phyloP scores from a whole-genome alignment of 352 stramenopile genomes.

The Phytopythium sindhum region DNA sequence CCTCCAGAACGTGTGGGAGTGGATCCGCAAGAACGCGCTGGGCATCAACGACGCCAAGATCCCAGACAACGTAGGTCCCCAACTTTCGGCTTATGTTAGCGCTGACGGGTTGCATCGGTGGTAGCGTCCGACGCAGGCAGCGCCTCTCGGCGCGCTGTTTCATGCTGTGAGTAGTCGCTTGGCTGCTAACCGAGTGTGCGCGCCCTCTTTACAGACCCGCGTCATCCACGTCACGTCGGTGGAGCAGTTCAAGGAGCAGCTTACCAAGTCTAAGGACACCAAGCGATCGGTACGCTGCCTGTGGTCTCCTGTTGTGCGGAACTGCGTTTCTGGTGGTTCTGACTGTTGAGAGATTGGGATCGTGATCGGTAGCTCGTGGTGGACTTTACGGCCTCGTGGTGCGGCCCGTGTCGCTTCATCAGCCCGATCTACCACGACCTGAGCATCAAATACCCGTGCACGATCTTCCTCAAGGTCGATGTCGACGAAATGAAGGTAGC shows the following conservation, averaged over 20 bases:
- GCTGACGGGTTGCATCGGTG: neutral
- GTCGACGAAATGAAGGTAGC: conserved; percentile 77
- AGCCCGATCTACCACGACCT: conserved; percentile 83
- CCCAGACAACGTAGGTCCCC: conserved; percentile 36
- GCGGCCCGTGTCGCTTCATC: conserved; percentile 84
- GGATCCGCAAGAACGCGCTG: conserved; percentile 62
- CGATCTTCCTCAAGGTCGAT: conserved; percentile 88
- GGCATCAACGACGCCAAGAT: conserved; percentile 49
- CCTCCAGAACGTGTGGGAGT: conserved; percentile 64
- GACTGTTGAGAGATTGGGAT: neutral
- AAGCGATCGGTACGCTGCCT: conserved; percentile 42
- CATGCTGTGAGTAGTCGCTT: neutral
- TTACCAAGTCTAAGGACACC: conserved; percentile 62
- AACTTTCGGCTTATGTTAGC: neutral
- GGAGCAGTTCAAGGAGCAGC: conserved; percentile 71
- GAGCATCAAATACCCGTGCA: conserved; percentile 78
- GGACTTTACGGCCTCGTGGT: conserved; percentile 90
- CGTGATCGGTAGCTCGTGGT: conserved; percentile 48
- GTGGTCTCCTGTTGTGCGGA: neutral
- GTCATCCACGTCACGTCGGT: conserved; percentile 69
- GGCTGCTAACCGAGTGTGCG: neutral
- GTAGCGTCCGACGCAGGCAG: too few relatives aligned
- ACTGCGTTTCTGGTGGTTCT: neutral
- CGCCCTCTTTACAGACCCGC: conserved; percentile 33
- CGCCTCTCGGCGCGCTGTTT: too few relatives aligned